Evolutionary conservation across 2,329 filamentous ascomycete genomes (phyloP), one percentile per base, ranked within the genome.

Genomic region (Cryphonectria radicalis): DNA sequence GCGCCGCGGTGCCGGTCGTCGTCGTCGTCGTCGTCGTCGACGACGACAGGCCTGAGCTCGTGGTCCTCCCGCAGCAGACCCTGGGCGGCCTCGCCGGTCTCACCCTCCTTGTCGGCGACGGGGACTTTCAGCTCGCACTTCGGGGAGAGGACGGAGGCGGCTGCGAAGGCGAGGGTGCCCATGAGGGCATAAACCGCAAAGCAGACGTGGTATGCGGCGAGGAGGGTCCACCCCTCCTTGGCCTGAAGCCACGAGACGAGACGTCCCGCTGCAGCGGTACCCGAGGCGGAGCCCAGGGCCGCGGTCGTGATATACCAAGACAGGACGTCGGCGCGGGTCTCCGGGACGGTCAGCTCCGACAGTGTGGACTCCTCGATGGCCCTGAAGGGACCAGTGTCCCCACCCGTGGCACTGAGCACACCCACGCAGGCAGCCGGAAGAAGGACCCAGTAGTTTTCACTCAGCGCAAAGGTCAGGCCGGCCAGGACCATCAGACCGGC

Each of bases 371-470:
- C 90, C 76, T 92, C 90, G 43, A 92, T 88, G 4, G 88, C 88
- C 53, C 90, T 82, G 74, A 92, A 92, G 0, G 90, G 90, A 0
- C 90, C 90, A 76, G 92, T 91, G 74, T 92, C 90, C 22, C 88
- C 86, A 8, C 90, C 90, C 2, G 82, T 89, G 0, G 89, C 85
- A 77, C 86, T 89, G 67, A 91, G 86, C 4, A 91, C 88, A 1
- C 89, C 89, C 3, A 90, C 80, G 4, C 91, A 83, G 0, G 88
- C 88, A 0, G 89, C 89, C 0, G 83, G 74, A 4, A 91, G 78
- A 7, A 91, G 79, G 19, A 89, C 78, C 88, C 88, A 91, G 74
- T 86, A 91, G 72, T 87, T 87, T 35, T 87, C 85, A 70, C 83
- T 85, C 1, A 85, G 67, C 0, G 82, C 85, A 77, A 91, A 91